These are phyloP conservation scores for Suillus subalutaceus DNA, from an alignment of 768 basidiomycete genomes.

Conservation along the genomic window DNA sequence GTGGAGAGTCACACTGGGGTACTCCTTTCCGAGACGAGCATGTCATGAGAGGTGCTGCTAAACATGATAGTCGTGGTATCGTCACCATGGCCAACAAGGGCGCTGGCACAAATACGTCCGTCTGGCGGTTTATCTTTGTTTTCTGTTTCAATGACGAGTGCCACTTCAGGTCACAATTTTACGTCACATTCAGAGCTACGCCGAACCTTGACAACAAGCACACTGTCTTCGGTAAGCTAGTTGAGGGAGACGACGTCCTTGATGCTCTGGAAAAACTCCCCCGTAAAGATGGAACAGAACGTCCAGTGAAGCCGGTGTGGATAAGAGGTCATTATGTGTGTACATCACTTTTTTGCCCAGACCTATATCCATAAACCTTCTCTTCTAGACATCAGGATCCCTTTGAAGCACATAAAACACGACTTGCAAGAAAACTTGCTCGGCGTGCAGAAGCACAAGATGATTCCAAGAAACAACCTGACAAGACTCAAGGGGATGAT, in stretches of 20 bases:
- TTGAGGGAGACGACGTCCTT: constrained; percentile 92
- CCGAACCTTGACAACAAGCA: constrained; percentile 91
- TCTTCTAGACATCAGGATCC: constrained; percentile 84
- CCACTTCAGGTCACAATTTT: constrained; percentile 81
- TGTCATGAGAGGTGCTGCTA: constrained; percentile 84
- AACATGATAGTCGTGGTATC: constrained; percentile 82
- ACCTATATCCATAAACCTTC: constrained; percentile 11
- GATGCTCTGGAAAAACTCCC: constrained; percentile 82
- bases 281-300: constrained; percentile 81
- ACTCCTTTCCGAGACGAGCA: constrained; percentile 96
- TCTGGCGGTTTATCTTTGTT: constrained; percentile 11
- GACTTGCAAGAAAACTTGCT: constrained; percentile 78
- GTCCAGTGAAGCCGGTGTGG: constrained; percentile 81
- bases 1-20: constrained; percentile 93
- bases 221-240: constrained; percentile 95
- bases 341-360: constrained; percentile 15
- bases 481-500: constrained; percentile 66
- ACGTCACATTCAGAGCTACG: constrained; percentile 82
- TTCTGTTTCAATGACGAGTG: constrained; percentile 3
- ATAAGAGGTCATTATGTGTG: constrained; percentile 90
- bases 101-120: constrained; percentile 81
- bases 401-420: constrained; percentile 88
- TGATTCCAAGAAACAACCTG: constrained; percentile 33
- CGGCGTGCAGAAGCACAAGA: constrained; percentile 35
- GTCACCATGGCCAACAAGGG: constrained; percentile 98